Evolutionary conservation across 345 rosid species (phyloP).

Genomic region (Citrus inodora): DNA sequence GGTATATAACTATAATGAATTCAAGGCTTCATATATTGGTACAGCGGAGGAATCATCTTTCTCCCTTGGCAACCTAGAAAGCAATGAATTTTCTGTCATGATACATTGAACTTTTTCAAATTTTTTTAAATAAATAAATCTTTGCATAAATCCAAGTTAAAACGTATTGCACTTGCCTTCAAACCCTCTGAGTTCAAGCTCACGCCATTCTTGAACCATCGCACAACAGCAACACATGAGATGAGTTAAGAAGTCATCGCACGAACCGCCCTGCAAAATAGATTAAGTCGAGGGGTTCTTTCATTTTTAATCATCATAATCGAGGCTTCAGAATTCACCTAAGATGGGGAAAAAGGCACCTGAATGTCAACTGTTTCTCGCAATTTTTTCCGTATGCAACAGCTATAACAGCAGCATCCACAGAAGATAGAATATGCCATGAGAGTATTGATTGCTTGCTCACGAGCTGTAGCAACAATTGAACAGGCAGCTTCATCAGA

Average conservation of each 20-base stretch:
- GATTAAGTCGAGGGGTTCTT: not conserved
- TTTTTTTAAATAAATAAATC: too few species aligned
- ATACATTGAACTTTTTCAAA: too few species aligned
- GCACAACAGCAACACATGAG: conserved; percentile 34
- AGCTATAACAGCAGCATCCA: conserved; percentile 33
- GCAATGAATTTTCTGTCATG: not conserved
- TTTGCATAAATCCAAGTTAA: not conserved
- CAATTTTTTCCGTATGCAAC: conserved; percentile 22
- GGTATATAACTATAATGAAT: too few species aligned
- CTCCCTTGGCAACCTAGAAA: conserved; percentile 30
- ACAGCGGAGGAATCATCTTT: conserved; percentile 39
- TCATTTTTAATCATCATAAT: not conserved
- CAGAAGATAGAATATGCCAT: conserved; percentile 22
- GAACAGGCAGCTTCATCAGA: not conserved
- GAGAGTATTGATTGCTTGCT: conserved; percentile 15
- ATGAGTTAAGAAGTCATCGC: conserved; percentile 31
- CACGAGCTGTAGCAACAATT: conserved; percentile 15
- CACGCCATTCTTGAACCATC: conserved; percentile 33
- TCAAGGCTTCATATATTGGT: conserved; percentile 38
- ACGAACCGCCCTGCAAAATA: conserved; percentile 15
- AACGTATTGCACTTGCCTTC: not conserved
- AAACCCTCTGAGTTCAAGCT: conserved; percentile 25
- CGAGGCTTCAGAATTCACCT: not conserved
- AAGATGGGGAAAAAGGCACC: conserved; percentile 1
- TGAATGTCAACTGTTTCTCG: conserved; percentile 15